phyloP scores from a whole-genome alignment of 805 yeast genomes.

The Schwanniomyces vanrijiae region DNA sequence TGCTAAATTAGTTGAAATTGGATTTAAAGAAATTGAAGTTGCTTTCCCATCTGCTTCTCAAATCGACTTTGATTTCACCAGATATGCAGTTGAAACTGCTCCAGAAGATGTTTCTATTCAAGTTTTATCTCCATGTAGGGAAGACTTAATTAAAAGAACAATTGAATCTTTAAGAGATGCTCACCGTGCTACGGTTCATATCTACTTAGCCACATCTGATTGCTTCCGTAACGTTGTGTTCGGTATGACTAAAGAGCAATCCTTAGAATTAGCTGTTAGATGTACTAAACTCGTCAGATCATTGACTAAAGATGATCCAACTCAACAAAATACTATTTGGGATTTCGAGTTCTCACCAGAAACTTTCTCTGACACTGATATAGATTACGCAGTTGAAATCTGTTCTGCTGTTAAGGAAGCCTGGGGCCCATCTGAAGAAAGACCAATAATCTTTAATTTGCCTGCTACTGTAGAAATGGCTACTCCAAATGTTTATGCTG shows the following conservation, averaged over 20 bases:
- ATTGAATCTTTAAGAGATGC: constrained; percentile 75
- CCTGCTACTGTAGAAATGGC: constrained; percentile 87
- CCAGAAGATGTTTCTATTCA: constrained; percentile 79
- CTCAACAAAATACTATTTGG: constrained; percentile 59
- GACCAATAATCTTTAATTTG: constrained; percentile 74
- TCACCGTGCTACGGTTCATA: constrained; percentile 71
- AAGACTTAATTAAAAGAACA: constrained; percentile 68
- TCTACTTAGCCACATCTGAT: constrained; percentile 74
- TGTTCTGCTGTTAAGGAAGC: constrained; percentile 76
- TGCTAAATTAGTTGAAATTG: constrained; percentile 64
- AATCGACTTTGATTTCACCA: constrained; percentile 76
- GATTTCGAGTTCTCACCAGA: constrained; percentile 79
- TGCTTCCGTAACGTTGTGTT: constrained; percentile 74
- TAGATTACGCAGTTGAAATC: constrained; percentile 60
- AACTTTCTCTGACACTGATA: constrained; percentile 68
- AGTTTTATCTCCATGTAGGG: constrained; percentile 75
- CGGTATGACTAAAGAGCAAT: constrained; percentile 58
- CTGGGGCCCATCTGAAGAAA: constrained; percentile 66
- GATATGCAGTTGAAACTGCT: constrained; percentile 68
- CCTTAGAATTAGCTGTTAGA: constrained; percentile 59
- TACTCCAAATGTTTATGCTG: constrained; percentile 81
- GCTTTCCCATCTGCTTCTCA: constrained; percentile 82
- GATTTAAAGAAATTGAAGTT: constrained; percentile 83
- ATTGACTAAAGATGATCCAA: constrained; percentile 69
- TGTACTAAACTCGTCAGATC: constrained; percentile 62